Base-by-base conservation (phyloP, 192 early-diverging fungal genomes). In the Lunasporangiospora selenospora region DNA sequence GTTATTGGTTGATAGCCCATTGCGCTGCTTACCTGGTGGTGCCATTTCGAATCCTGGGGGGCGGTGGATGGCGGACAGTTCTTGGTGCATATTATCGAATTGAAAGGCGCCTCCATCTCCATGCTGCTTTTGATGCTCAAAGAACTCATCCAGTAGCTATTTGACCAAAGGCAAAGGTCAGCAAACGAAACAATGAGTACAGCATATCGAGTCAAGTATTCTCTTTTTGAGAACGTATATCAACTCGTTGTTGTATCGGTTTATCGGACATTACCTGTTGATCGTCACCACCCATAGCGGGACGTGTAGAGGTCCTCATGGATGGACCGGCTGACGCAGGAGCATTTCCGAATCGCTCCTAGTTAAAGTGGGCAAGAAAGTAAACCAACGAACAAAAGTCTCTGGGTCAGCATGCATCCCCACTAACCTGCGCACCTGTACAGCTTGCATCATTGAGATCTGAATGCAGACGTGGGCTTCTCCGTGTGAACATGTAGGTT, bases 11-110 rank as follows among this genome's bases (percentile, higher is more conserved):
- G n/a, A n/a, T n/a, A n/a, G n/a, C n/a, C n/a, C n/a, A n/a, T n/a
- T n/a, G n/a, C n/a, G 29, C 0, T 47, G 19, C 31, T 16, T 62
- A 70, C 67, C 67, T 49, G 58, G 63, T 49, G 58, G 63, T 18
- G 63, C 63, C 53, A 57, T 65, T 7, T 65, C 67, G 39, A 71
- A 71, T 0, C 67, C 59, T 10, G 67, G 67, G 4, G 53, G 34
- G 37, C 23, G 67, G 16, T 71, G 67, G 41, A 71, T 62, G 23
- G 67, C 45, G 5, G 67, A 55, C 31, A 71, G 53, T 57, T 71
- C 67, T 47, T 71, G 67, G 12, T 45, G 67, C 67, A 71, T 71
- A 44, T 57, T 53, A 24, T 71, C 62, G 47, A 71, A 62, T 38
- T 40, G 48, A 43, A 71, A 71, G 11, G 67, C 45, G 3, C 67